Evolutionary conservation across 1,284 basidiomycete genomes (phyloP).

Genomic region (Apiotrichum brassicae): DNA sequence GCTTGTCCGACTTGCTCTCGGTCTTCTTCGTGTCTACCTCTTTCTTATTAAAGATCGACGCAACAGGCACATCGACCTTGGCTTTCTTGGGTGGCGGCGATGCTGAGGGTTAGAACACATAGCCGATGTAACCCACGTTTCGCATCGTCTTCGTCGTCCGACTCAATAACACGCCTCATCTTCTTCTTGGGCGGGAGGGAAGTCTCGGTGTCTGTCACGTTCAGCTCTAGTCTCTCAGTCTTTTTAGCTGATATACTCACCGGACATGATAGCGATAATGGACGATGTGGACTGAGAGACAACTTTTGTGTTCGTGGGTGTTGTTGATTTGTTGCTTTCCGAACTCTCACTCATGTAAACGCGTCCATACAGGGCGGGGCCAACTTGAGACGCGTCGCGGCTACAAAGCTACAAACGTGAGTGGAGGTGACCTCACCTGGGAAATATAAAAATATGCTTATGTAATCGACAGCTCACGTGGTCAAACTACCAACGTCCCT

Average conservation of each 20-base stretch:
- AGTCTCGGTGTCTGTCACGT: constrained; percentile 18
- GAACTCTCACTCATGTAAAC: no score
- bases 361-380: no score
- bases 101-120: constrained; percentile 5
- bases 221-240: constrained; percentile 1
- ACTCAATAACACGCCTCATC: constrained; percentile 58
- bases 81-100: constrained; percentile 36
- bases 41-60: constrained; percentile 23
- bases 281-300: no score
- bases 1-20: not conserved
- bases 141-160: constrained; percentile 61
- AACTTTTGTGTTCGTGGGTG: no score
- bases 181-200: constrained; percentile 44
- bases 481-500: no score
- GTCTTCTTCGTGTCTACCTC: not conserved
- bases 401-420: no score
- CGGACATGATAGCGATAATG: constrained; percentile 12
- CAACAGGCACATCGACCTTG: constrained; percentile 21
- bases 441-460: no score
- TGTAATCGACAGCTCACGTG: no score
- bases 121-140: no score
- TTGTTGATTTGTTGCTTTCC: no score
- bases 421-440: no score
- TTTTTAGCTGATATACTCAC: constrained; percentile 8
- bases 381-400: no score